Evolutionary conservation across 352 stramenopile species (phyloP), one percentile per base, ranked within the genome.

Genomic region (Pythium dissimile): DNA sequence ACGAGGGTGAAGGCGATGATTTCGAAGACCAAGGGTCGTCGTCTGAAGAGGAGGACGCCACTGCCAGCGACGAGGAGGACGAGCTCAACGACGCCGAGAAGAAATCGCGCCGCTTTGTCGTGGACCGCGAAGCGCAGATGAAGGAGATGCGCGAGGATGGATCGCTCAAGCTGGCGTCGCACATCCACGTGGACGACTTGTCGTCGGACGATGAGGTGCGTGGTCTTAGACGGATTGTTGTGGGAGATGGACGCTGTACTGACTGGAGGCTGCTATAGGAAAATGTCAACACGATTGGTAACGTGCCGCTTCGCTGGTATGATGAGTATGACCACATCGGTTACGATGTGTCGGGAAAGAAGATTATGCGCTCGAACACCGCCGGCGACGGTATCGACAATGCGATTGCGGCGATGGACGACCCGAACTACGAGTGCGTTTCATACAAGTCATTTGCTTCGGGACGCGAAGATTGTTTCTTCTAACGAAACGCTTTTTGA

Each of bases 271-370:
- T 41, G 27, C 27, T n/a, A n/a, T n/a, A 96, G 63, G 95, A 98
- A 62, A 90, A 78, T 52, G 64, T 83, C 43, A 99, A 99, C 80
- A 98, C 96, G 23, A 99, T 99, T 59, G 97, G 97, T 46, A 97
- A 98, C 64, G 96, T 99, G 32, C 97, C 98, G 20, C 77, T 99
- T 9, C 97, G 99, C 52, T 99, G 97, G 98, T 99, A 99, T 65
- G 97, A 99, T 56, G 97, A 99, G 52, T 99, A 98, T 69, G 96
- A 99, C 71, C 97, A 99, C 79, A 98, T 99, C 71, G 98, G 98
- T 50, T 99, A 99, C 81, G 92, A 99, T 75, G 75, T 96, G 15
- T 92, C 97, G 39, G 98, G 98, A 31, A 86, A 96, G 61, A 98
- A 98, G 70, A 94, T 99, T 54, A 88, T 97, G 71, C 97, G 97